A percentile compares a stretch with the other conserved stretches of the same genome.
phyloP scores from a whole-genome alignment of 176 grass and related monocot species.

The Thalia dealbata region DNA sequence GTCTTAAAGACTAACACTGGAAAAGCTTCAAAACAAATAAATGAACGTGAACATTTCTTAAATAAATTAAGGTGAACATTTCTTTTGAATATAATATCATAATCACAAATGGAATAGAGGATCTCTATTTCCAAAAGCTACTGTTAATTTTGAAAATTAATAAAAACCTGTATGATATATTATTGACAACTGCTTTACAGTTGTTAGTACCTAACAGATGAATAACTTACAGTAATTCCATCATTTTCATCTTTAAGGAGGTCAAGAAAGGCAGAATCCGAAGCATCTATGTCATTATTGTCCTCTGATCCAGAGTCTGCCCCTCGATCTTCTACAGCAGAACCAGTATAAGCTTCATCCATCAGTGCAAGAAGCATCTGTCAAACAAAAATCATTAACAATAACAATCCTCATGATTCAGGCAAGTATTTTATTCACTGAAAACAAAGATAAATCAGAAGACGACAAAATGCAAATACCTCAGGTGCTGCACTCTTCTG shows the following conservation, averaged over 20 bases:
- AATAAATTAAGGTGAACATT: no score
- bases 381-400: constrained; percentile 12
- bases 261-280: constrained; percentile 87
- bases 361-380: constrained; percentile 95
- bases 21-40: no score
- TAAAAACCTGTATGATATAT: neutral
- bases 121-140: no score
- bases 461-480: constrained; percentile 20
- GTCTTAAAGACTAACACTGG: no score
- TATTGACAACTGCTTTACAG: neutral
- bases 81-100: no score
- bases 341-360: constrained; percentile 97
- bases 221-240: constrained; percentile 68
- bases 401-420: neutral
- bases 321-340: constrained; percentile 60
- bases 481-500: constrained; percentile 96
- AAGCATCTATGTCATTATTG: constrained; percentile 56
- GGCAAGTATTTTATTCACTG: neutral
- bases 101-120: no score
- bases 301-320: constrained; percentile 66
- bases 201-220: neutral
- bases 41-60: no score
- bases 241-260: constrained; percentile 98
- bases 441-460: constrained; percentile 4
- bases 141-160: neutral